phyloP scores from a whole-genome alignment of 805 yeast genomes.

The Komagataella kurtzmanii region DNA sequence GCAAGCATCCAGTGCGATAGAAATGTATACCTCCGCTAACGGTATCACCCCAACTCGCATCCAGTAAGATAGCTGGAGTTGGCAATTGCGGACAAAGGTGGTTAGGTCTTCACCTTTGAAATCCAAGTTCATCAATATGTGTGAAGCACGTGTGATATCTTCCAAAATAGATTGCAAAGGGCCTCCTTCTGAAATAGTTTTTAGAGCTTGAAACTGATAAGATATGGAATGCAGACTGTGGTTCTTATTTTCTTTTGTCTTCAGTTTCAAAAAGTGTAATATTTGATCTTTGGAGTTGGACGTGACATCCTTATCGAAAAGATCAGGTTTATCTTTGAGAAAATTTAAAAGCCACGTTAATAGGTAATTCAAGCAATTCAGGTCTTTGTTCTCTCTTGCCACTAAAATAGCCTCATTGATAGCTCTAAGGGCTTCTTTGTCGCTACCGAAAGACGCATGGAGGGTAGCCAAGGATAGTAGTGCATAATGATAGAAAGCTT shows the following conservation, averaged over 20 bases:
- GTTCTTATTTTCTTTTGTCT: constrained; percentile 34
- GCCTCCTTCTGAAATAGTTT: constrained; percentile 37
- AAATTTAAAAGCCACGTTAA: constrained; percentile 66
- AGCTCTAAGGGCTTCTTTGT: constrained; percentile 58
- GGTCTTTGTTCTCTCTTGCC: constrained; percentile 77
- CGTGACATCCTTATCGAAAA: constrained; percentile 20
- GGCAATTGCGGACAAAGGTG: constrained; percentile 32
- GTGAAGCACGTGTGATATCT: constrained; percentile 41
- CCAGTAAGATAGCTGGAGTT: constrained; percentile 35
- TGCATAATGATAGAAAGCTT: constrained; percentile 64
- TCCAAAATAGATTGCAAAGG: constrained; percentile 33
- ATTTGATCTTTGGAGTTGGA: constrained; percentile 46
- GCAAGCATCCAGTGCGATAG: constrained; percentile 28
- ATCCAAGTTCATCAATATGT: constrained; percentile 37
- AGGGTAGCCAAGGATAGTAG: constrained; percentile 57
- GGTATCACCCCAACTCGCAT: constrained; percentile 32
- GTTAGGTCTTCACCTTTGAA: constrained; percentile 16
- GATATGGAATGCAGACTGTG: constrained; percentile 42
- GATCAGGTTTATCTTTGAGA: constrained; percentile 51
- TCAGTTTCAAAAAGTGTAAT: constrained; percentile 42
- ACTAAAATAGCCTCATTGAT: constrained; percentile 80
- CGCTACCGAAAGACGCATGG: constrained; percentile 55
- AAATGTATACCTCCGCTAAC: constrained; percentile 32
- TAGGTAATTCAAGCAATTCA: constrained; percentile 55
- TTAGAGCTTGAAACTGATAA: constrained; percentile 50